These are phyloP conservation scores for Chalaropsis thielavioides DNA, from an alignment of 2,329 filamentous ascomycete genomes.

Conservation along the genomic window DNA sequence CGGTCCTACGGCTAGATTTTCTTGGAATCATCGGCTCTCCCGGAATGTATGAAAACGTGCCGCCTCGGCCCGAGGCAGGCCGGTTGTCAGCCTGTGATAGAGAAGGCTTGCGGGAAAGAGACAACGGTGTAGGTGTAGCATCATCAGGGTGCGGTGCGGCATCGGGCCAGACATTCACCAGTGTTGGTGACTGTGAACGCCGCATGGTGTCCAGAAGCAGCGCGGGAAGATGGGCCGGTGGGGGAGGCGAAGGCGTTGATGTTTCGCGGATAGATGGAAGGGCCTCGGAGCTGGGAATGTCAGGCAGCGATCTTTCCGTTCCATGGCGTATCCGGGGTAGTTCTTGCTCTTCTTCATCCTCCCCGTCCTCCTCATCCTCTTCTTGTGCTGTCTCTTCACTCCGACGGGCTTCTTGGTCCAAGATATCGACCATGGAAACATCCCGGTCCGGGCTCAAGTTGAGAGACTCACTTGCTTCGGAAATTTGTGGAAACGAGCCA, in stretches of 20 bases:
- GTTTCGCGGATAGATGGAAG: slow-evolving; percentile 15
- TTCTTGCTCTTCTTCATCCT: slow-evolving; percentile 8
- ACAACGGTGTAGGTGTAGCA: slow-evolving; percentile 4
- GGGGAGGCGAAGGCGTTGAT: slow-evolving; percentile 7
- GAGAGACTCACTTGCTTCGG: not conserved
- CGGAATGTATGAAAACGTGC: slow-evolving; percentile 7
- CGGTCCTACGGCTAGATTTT: slow-evolving; percentile 5
- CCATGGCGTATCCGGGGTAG: slow-evolving; percentile 9
- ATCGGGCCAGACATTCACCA: slow-evolving; percentile 10
- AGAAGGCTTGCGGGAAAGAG: slow-evolving; percentile 11
- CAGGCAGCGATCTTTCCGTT: slow-evolving; percentile 11
- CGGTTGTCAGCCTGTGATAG: slow-evolving; percentile 6
- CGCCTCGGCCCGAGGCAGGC: not conserved
- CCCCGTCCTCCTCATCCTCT: not conserved
- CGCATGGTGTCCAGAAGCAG: slow-evolving; percentile 8
- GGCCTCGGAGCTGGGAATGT: slow-evolving; percentile 17
- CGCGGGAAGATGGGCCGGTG: not conserved
- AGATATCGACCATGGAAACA: slow-evolving; percentile 11
- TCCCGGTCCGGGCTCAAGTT: not conserved
- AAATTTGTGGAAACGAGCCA: slow-evolving; percentile 4
- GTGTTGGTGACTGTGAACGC: not conserved
- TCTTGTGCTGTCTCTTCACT: not conserved
- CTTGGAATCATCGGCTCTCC: slow-evolving; percentile 5
- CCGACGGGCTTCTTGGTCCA: not conserved
- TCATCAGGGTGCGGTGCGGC: slow-evolving; percentile 8